These are phyloP conservation scores for Puccinia novopanici DNA, from an alignment of 1,284 basidiomycete genomes.

Conservation along the genomic window DNA sequence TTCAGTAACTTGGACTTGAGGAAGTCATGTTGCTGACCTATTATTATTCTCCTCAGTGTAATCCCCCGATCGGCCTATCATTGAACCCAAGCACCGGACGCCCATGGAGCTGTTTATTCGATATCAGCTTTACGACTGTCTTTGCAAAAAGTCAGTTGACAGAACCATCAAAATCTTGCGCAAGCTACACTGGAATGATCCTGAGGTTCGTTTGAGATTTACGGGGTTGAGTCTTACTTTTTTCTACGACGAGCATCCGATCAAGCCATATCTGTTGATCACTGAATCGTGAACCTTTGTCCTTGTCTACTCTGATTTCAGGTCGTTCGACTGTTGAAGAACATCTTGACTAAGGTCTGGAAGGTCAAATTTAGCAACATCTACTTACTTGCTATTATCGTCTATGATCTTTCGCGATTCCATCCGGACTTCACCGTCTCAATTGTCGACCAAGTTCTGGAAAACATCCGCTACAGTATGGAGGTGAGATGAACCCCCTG, in stretches of 20 bases:
- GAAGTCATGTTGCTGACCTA: neutral
- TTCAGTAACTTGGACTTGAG: neutral
- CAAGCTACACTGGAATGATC: slow-evolving; percentile 92
- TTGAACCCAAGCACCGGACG: slow-evolving; percentile 79
- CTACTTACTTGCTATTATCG: slow-evolving; percentile 85
- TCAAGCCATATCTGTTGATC: neutral
- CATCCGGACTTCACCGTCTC: slow-evolving; percentile 83
- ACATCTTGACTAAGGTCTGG: slow-evolving; percentile 93
- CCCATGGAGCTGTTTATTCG: slow-evolving; percentile 89
- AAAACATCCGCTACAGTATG: slow-evolving; percentile 84
- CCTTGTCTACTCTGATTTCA: neutral
- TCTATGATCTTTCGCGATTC: slow-evolving; percentile 88
- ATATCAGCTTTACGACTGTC: slow-evolving; percentile 86
- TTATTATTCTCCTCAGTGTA: slow-evolving; percentile 67
- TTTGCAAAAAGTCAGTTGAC: slow-evolving; percentile 86
- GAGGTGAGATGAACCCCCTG: slow-evolving; percentile 62
- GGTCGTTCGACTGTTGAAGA: slow-evolving; percentile 62
- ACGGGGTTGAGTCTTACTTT: slow-evolving; percentile 3
- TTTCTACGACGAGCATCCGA: neutral
- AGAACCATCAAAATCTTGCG: slow-evolving; percentile 87
- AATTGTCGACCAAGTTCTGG: slow-evolving; percentile 89
- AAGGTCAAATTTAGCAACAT: slow-evolving; percentile 91
- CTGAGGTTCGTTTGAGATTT: slow-evolving; percentile 59
- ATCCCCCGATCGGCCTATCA: slow-evolving; percentile 90
- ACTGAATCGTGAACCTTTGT: slow-evolving; percentile 9